Conservation (phyloP, 495 filamentous ascomycete genomes). For the Talaromyces ruber region DNA sequence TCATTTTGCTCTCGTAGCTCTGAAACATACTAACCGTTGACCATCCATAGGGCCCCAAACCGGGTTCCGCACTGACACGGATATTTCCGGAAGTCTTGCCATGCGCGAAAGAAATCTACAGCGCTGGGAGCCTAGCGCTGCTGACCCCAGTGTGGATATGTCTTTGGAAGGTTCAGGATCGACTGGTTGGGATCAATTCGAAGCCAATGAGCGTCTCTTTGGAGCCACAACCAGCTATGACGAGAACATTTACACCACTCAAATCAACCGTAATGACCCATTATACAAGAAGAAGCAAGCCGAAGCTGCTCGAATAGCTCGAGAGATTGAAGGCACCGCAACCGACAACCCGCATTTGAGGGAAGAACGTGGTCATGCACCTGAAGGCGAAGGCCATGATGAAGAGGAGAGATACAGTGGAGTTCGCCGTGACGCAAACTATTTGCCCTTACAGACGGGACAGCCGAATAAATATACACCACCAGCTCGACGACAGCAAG, state of each 20-base stretch:
- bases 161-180: conserved; percentile 54
- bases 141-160: conserved; percentile 52
- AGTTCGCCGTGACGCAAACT: conserved; percentile 63
- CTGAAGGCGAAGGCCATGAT: conserved; percentile 66
- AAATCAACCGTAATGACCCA: conserved; percentile 74
- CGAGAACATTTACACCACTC: conserved; percentile 89
- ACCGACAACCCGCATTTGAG: conserved; percentile 70
- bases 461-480: conserved; percentile 79
- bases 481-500: conserved; percentile 73
- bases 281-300: conserved; percentile 68
- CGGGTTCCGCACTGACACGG: conserved; percentile 76
- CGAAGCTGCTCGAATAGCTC: conserved; percentile 72
- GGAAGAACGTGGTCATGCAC: conserved; percentile 74
- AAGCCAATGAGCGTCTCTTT: conserved; percentile 77
- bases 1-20: background rate
- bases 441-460: conserved; percentile 55
- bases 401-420: conserved; percentile 94
- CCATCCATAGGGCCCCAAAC: conserved; percentile 32
- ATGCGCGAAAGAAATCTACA: conserved; percentile 70
- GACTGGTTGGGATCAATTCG: conserved; percentile 87
- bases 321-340: conserved; percentile 73
- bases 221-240: conserved; percentile 82
- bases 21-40: conserved; percentile 2
- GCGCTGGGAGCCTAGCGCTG: conserved; percentile 67
- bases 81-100: conserved; percentile 69